Percentiles rank a stretch among this genome's conserved stretches.
Evolutionary conservation across 2,329 filamentous ascomycete species (phyloP).

Genomic region (Apiospora arundinis): DNA sequence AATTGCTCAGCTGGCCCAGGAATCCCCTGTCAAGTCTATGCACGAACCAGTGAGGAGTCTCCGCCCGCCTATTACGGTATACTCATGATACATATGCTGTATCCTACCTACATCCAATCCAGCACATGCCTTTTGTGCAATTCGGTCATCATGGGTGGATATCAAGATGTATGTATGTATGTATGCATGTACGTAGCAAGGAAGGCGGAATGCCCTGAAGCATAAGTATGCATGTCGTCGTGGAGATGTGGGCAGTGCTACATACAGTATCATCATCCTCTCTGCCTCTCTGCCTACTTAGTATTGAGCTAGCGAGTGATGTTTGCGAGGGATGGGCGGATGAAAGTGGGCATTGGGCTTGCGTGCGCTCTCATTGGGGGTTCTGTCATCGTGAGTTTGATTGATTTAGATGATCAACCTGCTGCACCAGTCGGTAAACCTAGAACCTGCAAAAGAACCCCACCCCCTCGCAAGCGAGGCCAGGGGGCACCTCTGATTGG

Average conservation of each 20-base stretch:
- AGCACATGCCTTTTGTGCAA: not conserved
- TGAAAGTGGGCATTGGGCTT: not conserved
- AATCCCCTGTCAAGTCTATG: not conserved
- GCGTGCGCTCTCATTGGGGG: not conserved
- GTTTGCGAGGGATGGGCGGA: not conserved
- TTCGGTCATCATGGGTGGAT: not conserved
- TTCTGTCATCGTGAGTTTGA: not conserved
- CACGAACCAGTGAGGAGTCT: not conserved
- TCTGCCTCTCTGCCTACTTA: no score
- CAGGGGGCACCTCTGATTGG: not conserved
- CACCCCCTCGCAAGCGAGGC: not conserved
- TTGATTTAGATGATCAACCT: slow-evolving; percentile 7
- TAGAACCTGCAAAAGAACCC: not conserved
- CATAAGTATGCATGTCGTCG: not conserved
- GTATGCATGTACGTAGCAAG: not conserved
- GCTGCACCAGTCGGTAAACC: not conserved
- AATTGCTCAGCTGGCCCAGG: not conserved
- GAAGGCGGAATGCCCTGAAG: not conserved
- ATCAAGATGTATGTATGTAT: not conserved
- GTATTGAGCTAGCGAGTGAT: no score
- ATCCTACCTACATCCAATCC: not conserved
- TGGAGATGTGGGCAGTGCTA: not conserved
- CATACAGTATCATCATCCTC: no score
- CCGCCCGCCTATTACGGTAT: not conserved
- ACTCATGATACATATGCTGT: no score